phyloP scores from a whole-genome alignment of 2,329 filamentous ascomycete genomes.

The Sclerotinia trifoliorum region DNA sequence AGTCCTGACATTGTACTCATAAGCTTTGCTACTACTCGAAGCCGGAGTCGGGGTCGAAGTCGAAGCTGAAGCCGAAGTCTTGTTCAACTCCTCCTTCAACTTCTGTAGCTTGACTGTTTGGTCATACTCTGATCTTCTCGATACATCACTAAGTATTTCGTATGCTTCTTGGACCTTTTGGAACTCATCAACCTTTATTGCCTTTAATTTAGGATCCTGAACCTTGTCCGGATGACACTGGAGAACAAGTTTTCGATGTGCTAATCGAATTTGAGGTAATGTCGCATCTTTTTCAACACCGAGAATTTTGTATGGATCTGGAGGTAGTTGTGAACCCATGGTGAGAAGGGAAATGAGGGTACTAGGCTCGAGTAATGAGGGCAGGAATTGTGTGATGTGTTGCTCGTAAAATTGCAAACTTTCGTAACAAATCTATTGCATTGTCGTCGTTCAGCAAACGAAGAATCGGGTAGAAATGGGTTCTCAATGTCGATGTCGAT shows the following conservation, averaged over 20 bases:
- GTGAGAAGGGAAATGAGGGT: conserved; percentile 12
- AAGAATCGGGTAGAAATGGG: background rate
- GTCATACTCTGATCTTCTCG: conserved; percentile 72
- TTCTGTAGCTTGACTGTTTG: conserved; percentile 67
- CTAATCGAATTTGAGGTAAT: conserved; percentile 68
- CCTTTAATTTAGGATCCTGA: conserved; percentile 65
- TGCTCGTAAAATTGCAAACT: conserved; percentile 22
- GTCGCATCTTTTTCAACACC: conserved; percentile 72
- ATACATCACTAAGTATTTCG: conserved; percentile 80
- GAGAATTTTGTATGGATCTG: conserved; percentile 76
- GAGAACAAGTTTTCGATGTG: conserved; percentile 81
- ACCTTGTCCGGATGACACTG: conserved; percentile 93
- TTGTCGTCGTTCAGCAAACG: conserved; percentile 16
- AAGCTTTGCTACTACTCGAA: conserved; percentile 41
- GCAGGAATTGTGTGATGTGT: conserved; percentile 7
- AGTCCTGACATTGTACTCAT: conserved; percentile 49
- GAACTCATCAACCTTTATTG: conserved; percentile 80
- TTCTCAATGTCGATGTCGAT: background rate
- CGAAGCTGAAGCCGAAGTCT: conserved; percentile 29
- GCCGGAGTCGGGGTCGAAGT: conserved; percentile 30
- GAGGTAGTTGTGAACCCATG: conserved; percentile 30
- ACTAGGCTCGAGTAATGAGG: background rate
- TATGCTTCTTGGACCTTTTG: conserved; percentile 92
- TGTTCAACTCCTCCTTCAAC: conserved; percentile 50
- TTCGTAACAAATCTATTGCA: conserved; percentile 21